A percentile compares a stretch with the other conserved stretches of the same genome.
Evolutionary conservation across 2,329 filamentous ascomycete species (phyloP).

Genomic region (Ascochyta viciae-villosae): DNA sequence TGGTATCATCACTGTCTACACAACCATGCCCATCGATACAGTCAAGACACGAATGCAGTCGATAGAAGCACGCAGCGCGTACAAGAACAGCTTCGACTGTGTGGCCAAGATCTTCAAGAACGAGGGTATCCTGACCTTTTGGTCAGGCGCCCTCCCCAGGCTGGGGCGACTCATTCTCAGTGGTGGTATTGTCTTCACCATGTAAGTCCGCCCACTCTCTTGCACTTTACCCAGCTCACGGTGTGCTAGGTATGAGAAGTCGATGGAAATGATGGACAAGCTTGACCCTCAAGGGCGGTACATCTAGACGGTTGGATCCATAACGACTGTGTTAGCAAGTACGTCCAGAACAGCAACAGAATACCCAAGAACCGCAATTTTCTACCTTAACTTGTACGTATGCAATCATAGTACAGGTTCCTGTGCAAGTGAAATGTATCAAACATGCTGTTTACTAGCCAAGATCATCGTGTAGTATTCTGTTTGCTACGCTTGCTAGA

Average conservation of each 20-base stretch:
- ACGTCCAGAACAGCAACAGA: not conserved
- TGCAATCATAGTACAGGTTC: too few relatives aligned
- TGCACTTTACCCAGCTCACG: slow-evolving; percentile 10
- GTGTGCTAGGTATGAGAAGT: slow-evolving; percentile 78
- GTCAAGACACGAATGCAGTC: slow-evolving; percentile 98
- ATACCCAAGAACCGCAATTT: not conserved
- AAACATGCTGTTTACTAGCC: too few relatives aligned
- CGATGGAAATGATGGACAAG: slow-evolving; percentile 82
- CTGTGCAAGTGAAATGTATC: too few relatives aligned
- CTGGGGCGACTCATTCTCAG: slow-evolving; percentile 86
- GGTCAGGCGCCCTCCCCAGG: slow-evolving; percentile 89
- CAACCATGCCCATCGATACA: slow-evolving; percentile 79
- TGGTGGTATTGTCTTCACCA: slow-evolving; percentile 96
- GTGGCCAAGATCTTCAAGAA: slow-evolving; percentile 83
- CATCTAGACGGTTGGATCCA: slow-evolving; percentile 59
- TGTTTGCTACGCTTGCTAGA: too few relatives aligned
- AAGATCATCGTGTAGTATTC: too few relatives aligned
- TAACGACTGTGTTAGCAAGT: not conserved
- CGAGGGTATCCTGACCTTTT: slow-evolving; percentile 88
- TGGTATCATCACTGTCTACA: slow-evolving; percentile 85
- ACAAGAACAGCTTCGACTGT: slow-evolving; percentile 88
- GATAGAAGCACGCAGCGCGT: slow-evolving; percentile 79
- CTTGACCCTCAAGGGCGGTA: slow-evolving; percentile 86
- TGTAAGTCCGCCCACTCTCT: slow-evolving; percentile 59
- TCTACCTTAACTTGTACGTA: not conserved